Evolutionary conservation across 345 rosid genomes (phyloP), one percentile per base, ranked within the genome.

Genomic region (Eucalyptus sp.): DNA sequence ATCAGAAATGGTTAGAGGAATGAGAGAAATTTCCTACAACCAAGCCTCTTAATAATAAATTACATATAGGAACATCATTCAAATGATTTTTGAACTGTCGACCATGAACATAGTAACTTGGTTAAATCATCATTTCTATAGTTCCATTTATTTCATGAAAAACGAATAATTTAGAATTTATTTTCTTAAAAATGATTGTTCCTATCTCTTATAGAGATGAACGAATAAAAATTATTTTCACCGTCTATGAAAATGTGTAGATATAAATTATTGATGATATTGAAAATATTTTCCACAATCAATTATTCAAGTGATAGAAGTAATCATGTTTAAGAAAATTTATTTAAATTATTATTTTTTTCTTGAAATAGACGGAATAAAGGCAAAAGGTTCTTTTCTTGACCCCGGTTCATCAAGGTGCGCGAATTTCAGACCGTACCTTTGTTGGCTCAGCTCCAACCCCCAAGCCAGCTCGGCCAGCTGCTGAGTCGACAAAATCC

Each of bases 401-500:
- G 18, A 62, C 17, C 33, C 33, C 31, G 2, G 31, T 13, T 13
- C 9, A 8, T 17, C 5, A 33, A 66, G 5, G 10, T 66, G 15
- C 41, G 10, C 22, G 22, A 64, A 64, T n/a, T 14, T 64, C 41
- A n/a, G 37, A 64, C 17, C 10, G 43, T 66, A 66, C 50, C 58
- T 29, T 79, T 94, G 95, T 44, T 90, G 89, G 88, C 97, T 94
- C 62, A 93, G 62, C 89, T 96, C 98, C 88, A 96, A 88, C 12
- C 96, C 96, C 91, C 90, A 94, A 11, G 98, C 96, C n/a, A 96
- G 86, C 90, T 96, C 94, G 3, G 37, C 86, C 14, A 90, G 90
- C 89, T 96, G 96, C 76, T 93, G 91, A 5, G 86, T 11, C 13
- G 97, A 91, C 60, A 94, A 79, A n/a, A 93, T 92, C 24, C 98